phyloP scores from a whole-genome alignment of 2,329 filamentous ascomycete species.

The Hypoxylon sp. region DNA sequence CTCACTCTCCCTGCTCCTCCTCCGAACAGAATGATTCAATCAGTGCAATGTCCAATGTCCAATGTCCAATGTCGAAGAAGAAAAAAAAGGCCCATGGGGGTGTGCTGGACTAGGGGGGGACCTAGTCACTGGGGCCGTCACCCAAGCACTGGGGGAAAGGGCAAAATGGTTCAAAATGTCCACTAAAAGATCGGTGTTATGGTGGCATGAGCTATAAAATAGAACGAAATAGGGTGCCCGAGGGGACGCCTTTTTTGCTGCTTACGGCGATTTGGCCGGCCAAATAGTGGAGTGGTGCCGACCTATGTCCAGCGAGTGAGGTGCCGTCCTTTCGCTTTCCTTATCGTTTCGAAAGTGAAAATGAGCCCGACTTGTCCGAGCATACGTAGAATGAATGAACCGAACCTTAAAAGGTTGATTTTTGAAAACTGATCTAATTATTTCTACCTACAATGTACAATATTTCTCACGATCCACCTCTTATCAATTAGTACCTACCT shows the following conservation, averaged over 20 bases:
- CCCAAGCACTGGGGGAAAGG: constrained; percentile 29
- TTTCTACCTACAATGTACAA: too few species aligned
- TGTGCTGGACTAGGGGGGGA: constrained; percentile 15
- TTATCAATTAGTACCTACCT: too few species aligned
- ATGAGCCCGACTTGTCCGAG: constrained; percentile 13
- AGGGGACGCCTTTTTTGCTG: constrained; percentile 26
- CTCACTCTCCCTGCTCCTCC: too few species aligned
- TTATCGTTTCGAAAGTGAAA: constrained; percentile 32
- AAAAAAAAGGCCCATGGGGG: constrained; percentile 6
- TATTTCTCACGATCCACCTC: constrained; percentile 15
- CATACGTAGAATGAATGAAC: too few species aligned
- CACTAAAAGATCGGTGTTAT: constrained; percentile 37
- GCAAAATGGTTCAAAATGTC: too few species aligned
- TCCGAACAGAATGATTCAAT: too few species aligned
- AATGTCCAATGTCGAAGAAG: too few species aligned
- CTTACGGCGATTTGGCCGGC: constrained; percentile 47
- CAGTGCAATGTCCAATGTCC: too few species aligned
- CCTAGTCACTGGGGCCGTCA: constrained; percentile 25
- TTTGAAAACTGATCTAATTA: too few species aligned
- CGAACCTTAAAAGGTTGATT: too few species aligned
- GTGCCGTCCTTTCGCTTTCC: constrained; percentile 24
- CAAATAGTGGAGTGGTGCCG: constrained; percentile 47
- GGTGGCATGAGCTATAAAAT: constrained; percentile 39
- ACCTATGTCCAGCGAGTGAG: constrained; percentile 45
- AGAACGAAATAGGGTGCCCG: constrained; percentile 31